These are phyloP conservation scores for Umbelopsis vinacea DNA, from an alignment of 192 early-diverging fungal genomes.

Conservation along the genomic window DNA sequence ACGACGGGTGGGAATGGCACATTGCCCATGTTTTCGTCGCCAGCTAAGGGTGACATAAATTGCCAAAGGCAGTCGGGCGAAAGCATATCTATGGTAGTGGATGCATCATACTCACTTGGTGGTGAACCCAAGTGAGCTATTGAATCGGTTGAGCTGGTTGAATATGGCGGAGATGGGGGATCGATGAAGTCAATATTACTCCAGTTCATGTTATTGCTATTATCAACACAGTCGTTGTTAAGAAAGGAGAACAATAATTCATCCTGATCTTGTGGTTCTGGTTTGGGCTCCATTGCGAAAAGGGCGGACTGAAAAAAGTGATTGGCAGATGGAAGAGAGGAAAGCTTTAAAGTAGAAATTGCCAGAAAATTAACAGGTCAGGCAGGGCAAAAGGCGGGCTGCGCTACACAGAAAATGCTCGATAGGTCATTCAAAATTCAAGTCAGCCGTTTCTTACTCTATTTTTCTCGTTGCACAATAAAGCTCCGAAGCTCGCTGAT, in stretches of 20 bases:
- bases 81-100: constrained; percentile 6
- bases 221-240: constrained; percentile 34
- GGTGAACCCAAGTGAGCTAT: constrained; percentile 9
- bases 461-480: not conserved
- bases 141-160: constrained; percentile 6
- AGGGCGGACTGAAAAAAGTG: not conserved
- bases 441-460: not conserved
- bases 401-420: not conserved
- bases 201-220: not conserved
- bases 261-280: constrained; percentile 30
- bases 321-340: not conserved
- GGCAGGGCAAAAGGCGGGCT: not conserved
- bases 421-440: not conserved
- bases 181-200: constrained; percentile 6
- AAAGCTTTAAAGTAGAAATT: not conserved
- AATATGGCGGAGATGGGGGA: constrained; percentile 13
- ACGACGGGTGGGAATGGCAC: not conserved
- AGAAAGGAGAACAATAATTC: constrained; percentile 38
- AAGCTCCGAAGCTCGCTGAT: not conserved
- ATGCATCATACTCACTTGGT: not conserved
- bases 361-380: constrained; percentile 13
- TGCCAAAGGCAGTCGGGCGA: constrained; percentile 9
- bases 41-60: constrained; percentile 2
- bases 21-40: not conserved
- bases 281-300: constrained; percentile 1